These are phyloP conservation scores for Sporothrix brunneoviolacea DNA, from an alignment of 2,329 filamentous ascomycete species.

Conservation along the genomic window DNA sequence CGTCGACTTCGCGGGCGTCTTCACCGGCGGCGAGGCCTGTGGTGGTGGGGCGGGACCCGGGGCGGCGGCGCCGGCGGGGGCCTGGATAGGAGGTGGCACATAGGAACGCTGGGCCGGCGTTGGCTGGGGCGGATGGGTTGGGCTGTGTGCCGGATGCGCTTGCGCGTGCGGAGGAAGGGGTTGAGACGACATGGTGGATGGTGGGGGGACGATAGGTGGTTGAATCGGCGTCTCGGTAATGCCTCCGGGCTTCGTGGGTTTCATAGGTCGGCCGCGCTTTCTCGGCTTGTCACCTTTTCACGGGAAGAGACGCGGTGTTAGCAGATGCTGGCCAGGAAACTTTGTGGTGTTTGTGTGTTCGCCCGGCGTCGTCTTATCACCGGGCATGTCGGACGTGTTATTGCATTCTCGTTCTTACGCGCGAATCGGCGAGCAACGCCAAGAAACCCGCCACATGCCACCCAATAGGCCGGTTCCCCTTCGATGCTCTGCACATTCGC, in stretches of 20 bases:
- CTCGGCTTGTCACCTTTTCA: slow-evolving; percentile 40
- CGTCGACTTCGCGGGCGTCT: slow-evolving; percentile 73
- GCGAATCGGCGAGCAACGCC: too few species aligned
- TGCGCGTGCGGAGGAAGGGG: slow-evolving; percentile 8
- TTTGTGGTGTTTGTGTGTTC: too few species aligned
- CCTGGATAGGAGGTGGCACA: slow-evolving; percentile 40
- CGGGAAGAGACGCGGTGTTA: slow-evolving; percentile 28
- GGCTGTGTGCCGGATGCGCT: slow-evolving; percentile 11
- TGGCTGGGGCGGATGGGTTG: slow-evolving; percentile 1
- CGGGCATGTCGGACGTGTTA: too few species aligned
- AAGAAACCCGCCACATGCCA: too few species aligned
- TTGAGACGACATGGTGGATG: slow-evolving; percentile 17
- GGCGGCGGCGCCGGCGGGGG: slow-evolving; percentile 35
- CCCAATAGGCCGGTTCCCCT: too few species aligned
- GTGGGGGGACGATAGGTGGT: slow-evolving; percentile 12
- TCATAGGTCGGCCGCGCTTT: slow-evolving; percentile 58
- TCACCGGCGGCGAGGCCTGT: slow-evolving; percentile 57
- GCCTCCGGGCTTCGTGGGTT: slow-evolving; percentile 44
- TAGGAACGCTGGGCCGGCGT: slow-evolving; percentile 9
- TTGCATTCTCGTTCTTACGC: too few species aligned
- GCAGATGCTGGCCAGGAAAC: too few species aligned
- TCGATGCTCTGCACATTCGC: too few species aligned
- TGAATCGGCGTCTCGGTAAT: slow-evolving; percentile 50
- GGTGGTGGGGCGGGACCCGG: slow-evolving; percentile 35
- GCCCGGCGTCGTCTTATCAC: too few species aligned